Evolutionary conservation across 2,329 filamentous ascomycete genomes (phyloP), one percentile per base, ranked within the genome.

Genomic region (Ceratocystis papillata): DNA sequence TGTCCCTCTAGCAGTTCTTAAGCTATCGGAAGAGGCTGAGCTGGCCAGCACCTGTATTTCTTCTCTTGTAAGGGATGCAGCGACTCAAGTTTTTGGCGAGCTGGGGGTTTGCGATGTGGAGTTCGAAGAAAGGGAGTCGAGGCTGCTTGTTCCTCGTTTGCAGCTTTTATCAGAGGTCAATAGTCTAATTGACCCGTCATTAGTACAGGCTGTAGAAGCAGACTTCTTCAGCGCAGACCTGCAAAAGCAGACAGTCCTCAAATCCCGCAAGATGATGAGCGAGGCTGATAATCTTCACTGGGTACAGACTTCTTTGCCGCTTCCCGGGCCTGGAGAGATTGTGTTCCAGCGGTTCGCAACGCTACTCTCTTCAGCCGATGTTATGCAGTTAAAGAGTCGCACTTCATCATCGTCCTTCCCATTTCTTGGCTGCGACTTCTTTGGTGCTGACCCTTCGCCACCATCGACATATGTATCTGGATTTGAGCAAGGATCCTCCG

Each of bases 71-170:
- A 22, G 15, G 12, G 25, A 59, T 15, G n/a, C 59, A 10, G 55
- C 37, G 28, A 22, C 17, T 15, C 48, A 44, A 20, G 63, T 67
- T 4, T 68, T 67, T 63, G 57, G n/a, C n/a, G 4, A 22, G 3
- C n/a, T 17, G 44, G 28, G 57, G 25, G 59, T 8, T 10, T 20
- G 48, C 5, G 68, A 69, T 44, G 22, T 57, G 1, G 80, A 83
- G 67, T 82, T 77, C 68, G 75, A 75, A 1, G 76, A 77, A 65
- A 70, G 74, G 3, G 68, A 71, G 1, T 75, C 75, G 2, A 71
- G 70, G 30, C 65, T 81, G 2, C 77, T 73, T 67, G 75, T 81
- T 3, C 79, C 81, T 5, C 76, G 81, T 3, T 72, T 83, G 1
- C 70, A 73, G 55, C 76, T 77, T 0, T 67, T 81, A 1, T 45